Evolutionary conservation across 495 filamentous ascomycete genomes (phyloP).

Genomic region (Achaetomiella virescens): DNA sequence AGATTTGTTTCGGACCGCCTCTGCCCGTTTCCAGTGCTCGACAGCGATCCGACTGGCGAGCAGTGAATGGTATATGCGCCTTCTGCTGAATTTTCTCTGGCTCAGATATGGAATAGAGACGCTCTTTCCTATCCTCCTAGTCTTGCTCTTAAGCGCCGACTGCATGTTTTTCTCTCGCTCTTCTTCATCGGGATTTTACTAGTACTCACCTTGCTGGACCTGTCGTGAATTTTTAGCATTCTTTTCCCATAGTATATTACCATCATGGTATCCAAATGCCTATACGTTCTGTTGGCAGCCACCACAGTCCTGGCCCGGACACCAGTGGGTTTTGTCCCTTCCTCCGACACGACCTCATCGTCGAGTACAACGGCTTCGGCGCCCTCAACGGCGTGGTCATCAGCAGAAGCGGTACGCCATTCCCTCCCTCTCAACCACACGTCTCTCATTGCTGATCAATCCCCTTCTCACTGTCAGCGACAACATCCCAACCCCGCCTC

Average conservation of each 20-base stretch:
- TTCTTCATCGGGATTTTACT: neutral
- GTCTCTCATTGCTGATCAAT: too few species aligned
- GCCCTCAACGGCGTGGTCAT: constrained; percentile 33
- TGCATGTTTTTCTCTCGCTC: too few species aligned
- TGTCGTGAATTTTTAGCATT: neutral
- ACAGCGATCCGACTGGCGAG: constrained; percentile 8
- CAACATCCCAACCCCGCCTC: constrained; percentile 17
- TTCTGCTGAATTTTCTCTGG: neutral
- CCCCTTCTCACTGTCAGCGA: constrained; percentile 1
- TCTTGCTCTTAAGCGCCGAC: neutral
- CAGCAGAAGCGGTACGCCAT: constrained; percentile 25
- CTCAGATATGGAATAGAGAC: neutral
- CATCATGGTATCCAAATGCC: constrained; percentile 30
- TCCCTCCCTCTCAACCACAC: neutral
- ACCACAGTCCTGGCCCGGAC: constrained; percentile 31
- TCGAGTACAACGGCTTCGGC: constrained; percentile 30
- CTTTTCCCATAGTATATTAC: neutral
- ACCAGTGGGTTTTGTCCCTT: constrained; percentile 34
- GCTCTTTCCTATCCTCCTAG: neutral
- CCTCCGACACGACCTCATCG: constrained; percentile 28
- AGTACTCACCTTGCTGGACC: neutral
- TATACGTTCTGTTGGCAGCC: constrained; percentile 25
- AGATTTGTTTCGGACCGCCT: constrained; percentile 10
- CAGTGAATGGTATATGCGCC: neutral
- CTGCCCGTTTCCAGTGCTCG: neutral